Evolutionary conservation across 2,329 filamentous ascomycete genomes (phyloP).

Genomic region (Ceratocystis huliohia): DNA sequence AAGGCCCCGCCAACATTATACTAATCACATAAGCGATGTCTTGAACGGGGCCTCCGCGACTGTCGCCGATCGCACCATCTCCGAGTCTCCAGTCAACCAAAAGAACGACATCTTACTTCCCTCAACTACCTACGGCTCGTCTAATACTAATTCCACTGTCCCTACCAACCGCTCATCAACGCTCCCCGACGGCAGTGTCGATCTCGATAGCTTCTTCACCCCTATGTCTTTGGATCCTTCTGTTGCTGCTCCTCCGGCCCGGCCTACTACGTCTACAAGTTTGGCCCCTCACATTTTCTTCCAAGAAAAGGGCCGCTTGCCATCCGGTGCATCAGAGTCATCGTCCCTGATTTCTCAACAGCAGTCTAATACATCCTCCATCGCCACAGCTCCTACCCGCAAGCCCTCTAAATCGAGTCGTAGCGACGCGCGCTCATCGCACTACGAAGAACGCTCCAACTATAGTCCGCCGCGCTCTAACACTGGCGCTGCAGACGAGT

Average conservation of each 20-base stretch:
- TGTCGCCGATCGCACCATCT: conserved; percentile 5
- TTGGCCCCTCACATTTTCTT: conserved; percentile 69
- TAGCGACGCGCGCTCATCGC: conserved; percentile 32
- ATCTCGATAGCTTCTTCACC: conserved; percentile 61
- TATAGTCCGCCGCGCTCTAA: conserved; percentile 27
- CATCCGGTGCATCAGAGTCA: conserved; percentile 23
- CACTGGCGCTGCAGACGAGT: conserved; percentile 39
- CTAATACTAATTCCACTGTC: conserved; percentile 41
- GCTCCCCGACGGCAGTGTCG: conserved; percentile 36
- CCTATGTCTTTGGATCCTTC: conserved; percentile 63
- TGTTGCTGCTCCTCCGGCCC: conserved; percentile 37
- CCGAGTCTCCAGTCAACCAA: conserved; percentile 34
- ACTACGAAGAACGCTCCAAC: conserved; percentile 20
- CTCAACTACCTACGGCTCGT: conserved; percentile 63
- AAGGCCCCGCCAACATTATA: conserved; percentile 35
- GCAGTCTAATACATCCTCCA: conserved; percentile 10
- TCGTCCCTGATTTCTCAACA: conserved; percentile 12
- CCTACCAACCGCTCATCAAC: conserved; percentile 55
- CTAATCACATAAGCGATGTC: not conserved
- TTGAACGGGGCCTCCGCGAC: conserved; percentile 27
- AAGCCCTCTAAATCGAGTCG: conserved; percentile 37
- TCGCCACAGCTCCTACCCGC: conserved; percentile 28
- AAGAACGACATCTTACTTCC: conserved; percentile 51
- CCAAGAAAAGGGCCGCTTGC: conserved; percentile 64
- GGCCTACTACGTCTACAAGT: conserved; percentile 42